A percentile compares a stretch with the other conserved stretches of the same genome.
Conservation (phyloP, 306 rosid genomes). For the Casuarina equisetifolia region DNA sequence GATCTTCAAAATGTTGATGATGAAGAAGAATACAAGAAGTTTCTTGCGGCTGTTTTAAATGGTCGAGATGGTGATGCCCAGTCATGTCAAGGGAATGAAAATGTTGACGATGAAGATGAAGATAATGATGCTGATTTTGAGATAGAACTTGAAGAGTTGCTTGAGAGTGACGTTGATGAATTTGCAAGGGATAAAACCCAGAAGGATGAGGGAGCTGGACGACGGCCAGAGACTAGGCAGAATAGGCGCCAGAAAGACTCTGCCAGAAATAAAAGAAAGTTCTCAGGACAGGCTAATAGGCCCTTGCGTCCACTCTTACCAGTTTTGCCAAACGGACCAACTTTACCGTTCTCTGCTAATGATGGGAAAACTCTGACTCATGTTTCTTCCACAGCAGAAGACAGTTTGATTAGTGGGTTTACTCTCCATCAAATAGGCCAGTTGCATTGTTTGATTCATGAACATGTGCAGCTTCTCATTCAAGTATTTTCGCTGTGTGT, state of each 20-base stretch:
- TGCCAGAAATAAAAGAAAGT: constrained; percentile 48
- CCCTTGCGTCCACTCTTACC: constrained; percentile 88
- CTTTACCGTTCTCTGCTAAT: constrained; percentile 35
- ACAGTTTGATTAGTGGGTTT: constrained; percentile 70
- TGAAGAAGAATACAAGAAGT: constrained; percentile 87
- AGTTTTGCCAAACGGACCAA: constrained; percentile 48
- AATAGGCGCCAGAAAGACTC: constrained; percentile 56
- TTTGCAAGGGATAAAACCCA: constrained; percentile 32
- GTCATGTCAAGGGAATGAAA: constrained; percentile 61
- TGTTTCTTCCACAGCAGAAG: constrained; percentile 50
- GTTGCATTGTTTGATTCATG: constrained; percentile 76
- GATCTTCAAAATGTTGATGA: constrained; percentile 87
- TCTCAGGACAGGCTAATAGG: constrained; percentile 52
- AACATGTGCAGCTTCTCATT: constrained; percentile 90
- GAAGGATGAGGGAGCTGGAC: constrained; percentile 59
- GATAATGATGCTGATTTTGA: constrained; percentile 96
- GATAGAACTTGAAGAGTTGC: constrained; percentile 91
- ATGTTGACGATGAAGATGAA: constrained; percentile 78
- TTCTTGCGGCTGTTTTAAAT: constrained; percentile 80
- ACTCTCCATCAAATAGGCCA: constrained; percentile 79
- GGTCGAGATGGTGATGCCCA: constrained; percentile 59
- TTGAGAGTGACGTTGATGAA: constrained; percentile 82
- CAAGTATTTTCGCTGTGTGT: constrained; percentile 80
- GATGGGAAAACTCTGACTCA: constrained; percentile 48
- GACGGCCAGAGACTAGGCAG: constrained; percentile 88